phyloP scores from a whole-genome alignment of 1,284 basidiomycete genomes.

The Pascua sp. region DNA sequence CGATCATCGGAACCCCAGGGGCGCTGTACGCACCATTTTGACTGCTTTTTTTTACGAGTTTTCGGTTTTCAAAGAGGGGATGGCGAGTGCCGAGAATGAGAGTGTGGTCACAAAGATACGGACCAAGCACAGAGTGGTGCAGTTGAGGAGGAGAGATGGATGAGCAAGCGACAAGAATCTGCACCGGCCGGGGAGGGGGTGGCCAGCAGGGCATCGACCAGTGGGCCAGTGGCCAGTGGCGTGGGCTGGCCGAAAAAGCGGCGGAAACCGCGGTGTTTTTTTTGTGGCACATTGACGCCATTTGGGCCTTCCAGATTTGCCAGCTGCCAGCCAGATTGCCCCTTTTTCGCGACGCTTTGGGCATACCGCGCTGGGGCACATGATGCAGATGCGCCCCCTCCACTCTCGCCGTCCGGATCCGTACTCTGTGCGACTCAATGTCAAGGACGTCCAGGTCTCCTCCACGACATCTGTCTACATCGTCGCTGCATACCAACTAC shows the following conservation, averaged over 20 bases:
- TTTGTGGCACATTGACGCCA: slow-evolving; percentile 2
- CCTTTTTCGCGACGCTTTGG: no score
- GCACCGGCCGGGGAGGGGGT: neutral
- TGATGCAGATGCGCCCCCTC: no score
- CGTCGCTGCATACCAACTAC: no score
- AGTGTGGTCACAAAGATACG: slow-evolving; percentile 6
- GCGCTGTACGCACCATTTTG: slow-evolving; percentile 42
- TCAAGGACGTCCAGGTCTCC: no score
- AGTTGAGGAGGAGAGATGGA: neutral
- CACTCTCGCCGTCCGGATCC: no score
- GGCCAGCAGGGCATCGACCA: no score
- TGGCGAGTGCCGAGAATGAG: slow-evolving; percentile 1
- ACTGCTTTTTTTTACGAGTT: slow-evolving; percentile 23
- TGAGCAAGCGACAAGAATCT: slow-evolving; percentile 1
- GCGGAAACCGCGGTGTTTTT: slow-evolving; percentile 1
- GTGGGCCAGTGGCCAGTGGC: neutral
- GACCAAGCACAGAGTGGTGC: slow-evolving; percentile 1
- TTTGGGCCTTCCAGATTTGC: neutral
- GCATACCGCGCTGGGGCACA: no score
- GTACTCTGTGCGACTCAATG: no score
- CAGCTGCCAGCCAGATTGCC: no score
- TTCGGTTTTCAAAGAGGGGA: slow-evolving; percentile 11
- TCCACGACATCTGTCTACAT: no score
- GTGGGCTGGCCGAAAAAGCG: neutral
- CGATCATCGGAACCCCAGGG: neutral